phyloP scores from a whole-genome alignment of 2,329 filamentous ascomycete species.

The Botrytis hyacinthi region DNA sequence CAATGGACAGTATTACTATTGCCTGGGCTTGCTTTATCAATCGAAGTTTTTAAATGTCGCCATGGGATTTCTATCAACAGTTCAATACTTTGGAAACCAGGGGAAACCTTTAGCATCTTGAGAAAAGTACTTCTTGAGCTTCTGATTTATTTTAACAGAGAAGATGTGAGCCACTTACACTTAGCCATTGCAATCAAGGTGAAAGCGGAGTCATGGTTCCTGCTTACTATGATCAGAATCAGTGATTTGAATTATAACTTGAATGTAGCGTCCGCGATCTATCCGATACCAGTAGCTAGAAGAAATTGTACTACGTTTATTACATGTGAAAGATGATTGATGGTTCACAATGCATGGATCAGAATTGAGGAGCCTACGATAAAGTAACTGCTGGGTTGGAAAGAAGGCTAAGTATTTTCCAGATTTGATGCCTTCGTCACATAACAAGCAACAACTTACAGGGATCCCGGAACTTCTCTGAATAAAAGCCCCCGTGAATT shows the following conservation, averaged over 20 bases:
- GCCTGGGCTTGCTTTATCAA: background rate
- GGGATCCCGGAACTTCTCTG: background rate
- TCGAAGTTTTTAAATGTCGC: background rate
- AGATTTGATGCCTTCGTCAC: background rate
- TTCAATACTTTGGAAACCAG: background rate
- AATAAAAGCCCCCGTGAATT: background rate
- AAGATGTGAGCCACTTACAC: background rate
- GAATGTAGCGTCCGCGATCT: background rate
- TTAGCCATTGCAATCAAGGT: background rate
- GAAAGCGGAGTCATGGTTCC: background rate
- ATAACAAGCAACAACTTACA: background rate
- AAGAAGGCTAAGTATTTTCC: background rate
- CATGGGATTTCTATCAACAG: background rate
- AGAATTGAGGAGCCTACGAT: background rate
- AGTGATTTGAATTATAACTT: background rate
- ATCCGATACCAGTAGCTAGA: background rate
- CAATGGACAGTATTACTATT: background rate
- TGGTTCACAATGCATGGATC: background rate
- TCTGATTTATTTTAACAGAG: background rate
- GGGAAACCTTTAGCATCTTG: background rate
- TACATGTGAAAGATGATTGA: background rate
- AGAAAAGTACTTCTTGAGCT: background rate
- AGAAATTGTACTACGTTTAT: fast-evolving
- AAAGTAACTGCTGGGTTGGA: background rate
- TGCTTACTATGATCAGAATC: background rate